Percentiles rank a stretch among this genome's conserved stretches.
Evolutionary conservation across 2,329 filamentous ascomycete genomes (phyloP).

Genomic region (Scopulariopsis brevicaulis): DNA sequence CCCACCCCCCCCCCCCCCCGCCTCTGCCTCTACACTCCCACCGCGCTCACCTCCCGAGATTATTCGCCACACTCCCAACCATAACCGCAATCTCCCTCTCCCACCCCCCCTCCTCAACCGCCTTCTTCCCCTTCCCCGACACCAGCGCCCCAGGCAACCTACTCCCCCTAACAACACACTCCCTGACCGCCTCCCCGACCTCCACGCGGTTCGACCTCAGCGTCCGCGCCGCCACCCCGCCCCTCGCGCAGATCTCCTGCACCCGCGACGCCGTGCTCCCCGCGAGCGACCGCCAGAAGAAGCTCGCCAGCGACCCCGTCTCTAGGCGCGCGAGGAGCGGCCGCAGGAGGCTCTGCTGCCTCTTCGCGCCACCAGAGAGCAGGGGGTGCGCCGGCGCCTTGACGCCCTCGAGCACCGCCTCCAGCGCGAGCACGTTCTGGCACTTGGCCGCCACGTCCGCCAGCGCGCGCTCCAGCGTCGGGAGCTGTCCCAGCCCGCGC

Average conservation of each 20-base stretch:
- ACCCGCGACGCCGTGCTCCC: constrained; percentile 65
- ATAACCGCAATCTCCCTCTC: constrained; percentile 91
- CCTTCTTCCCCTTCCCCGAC: constrained; percentile 9
- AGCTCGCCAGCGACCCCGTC: constrained; percentile 75
- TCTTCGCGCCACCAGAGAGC: constrained; percentile 28
- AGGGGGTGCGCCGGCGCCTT: constrained; percentile 61
- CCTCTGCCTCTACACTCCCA: background rate
- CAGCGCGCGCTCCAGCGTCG: constrained; percentile 70
- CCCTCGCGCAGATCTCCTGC: constrained; percentile 72
- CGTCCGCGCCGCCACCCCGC: constrained; percentile 74
- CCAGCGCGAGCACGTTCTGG: constrained; percentile 83
- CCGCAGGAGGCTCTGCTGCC: constrained; percentile 47
- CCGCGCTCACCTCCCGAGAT: constrained; percentile 28
- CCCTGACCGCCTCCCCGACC: constrained; percentile 66
- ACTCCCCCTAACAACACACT: constrained; percentile 72
- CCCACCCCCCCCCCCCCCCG: too few species aligned
- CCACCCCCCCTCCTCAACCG: constrained; percentile 48
- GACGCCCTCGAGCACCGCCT: constrained; percentile 60
- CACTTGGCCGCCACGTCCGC: constrained; percentile 73
- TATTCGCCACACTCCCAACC: constrained; percentile 69
- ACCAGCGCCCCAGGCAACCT: constrained; percentile 48
- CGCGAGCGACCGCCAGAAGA: constrained; percentile 88
- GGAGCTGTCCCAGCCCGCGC: constrained; percentile 66
- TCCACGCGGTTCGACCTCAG: constrained; percentile 63
- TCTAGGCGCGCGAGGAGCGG: constrained; percentile 70